These are phyloP conservation scores for Hyphodiscus sp. DNA, from an alignment of 2,329 filamentous ascomycete species.

Conservation along the genomic window DNA sequence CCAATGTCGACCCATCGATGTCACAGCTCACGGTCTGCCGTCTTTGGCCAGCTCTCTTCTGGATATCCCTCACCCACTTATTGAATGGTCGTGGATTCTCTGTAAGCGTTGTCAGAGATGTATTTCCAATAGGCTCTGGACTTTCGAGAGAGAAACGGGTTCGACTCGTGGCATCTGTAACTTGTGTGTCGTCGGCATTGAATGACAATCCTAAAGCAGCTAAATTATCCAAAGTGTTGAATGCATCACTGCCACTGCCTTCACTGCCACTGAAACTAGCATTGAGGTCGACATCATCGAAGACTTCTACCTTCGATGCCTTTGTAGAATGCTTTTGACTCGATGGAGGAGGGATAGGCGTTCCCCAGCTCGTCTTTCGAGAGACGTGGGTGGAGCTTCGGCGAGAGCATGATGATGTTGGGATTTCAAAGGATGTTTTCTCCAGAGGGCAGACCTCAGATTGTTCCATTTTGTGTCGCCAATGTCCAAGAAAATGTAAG, in stretches of 20 bases:
- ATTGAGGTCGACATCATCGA: slow-evolving; percentile 31
- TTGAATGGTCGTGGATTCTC: slow-evolving; percentile 46
- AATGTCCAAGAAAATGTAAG: slow-evolving; percentile 26
- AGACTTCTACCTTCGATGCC: slow-evolving; percentile 22
- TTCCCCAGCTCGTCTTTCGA: slow-evolving; percentile 35
- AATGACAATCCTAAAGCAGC: slow-evolving; percentile 35
- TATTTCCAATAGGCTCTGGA: slow-evolving; percentile 9
- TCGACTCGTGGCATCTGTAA: slow-evolving; percentile 5
- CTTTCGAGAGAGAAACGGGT: slow-evolving; percentile 26
- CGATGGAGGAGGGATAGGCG: slow-evolving; percentile 27
- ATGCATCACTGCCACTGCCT: slow-evolving; percentile 28
- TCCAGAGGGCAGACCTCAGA: slow-evolving; percentile 8
- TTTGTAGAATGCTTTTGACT: slow-evolving; percentile 17
- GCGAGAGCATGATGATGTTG: slow-evolving; percentile 26
- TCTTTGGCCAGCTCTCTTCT: slow-evolving; percentile 46
- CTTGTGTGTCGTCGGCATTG: slow-evolving; percentile 27
- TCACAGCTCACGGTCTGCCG: slow-evolving; percentile 33
- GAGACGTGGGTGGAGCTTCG: slow-evolving; percentile 35
- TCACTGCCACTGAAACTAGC: slow-evolving; percentile 20
- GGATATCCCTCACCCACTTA: slow-evolving; percentile 67
- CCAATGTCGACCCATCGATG: slow-evolving; percentile 15
- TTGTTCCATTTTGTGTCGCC: slow-evolving; percentile 23
- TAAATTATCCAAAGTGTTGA: slow-evolving; percentile 36
- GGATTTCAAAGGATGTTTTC: slow-evolving; percentile 9
- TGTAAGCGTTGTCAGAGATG: slow-evolving; percentile 2